These are phyloP conservation scores for Andrographis paniculata DNA, from an alignment of 305 asterid species.

Conservation along the genomic window DNA sequence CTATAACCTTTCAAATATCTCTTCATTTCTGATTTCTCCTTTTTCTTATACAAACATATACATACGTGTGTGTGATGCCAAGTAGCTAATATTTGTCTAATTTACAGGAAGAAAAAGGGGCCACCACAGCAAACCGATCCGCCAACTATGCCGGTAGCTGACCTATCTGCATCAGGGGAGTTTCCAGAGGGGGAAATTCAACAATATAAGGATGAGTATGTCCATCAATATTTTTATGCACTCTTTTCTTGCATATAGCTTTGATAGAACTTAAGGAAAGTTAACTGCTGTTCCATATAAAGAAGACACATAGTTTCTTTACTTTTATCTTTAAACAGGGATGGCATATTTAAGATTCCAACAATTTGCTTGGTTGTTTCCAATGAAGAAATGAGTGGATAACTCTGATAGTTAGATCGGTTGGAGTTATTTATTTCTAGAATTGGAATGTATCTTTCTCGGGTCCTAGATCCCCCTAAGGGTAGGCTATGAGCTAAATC, in stretches of 20 bases:
- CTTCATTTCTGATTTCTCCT: neutral
- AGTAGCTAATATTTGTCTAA: neutral
- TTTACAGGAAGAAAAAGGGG: slow-evolving; percentile 75
- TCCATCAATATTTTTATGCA: slow-evolving; percentile 2
- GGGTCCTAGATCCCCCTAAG: neutral
- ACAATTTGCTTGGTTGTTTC: neutral
- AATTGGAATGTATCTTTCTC: neutral
- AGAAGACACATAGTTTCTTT: neutral
- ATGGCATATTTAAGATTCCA: neutral
- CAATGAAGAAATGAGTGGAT: neutral
- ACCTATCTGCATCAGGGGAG: slow-evolving; percentile 83
- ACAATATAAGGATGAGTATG: slow-evolving; percentile 90
- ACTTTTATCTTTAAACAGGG: neutral
- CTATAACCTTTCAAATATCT: slow-evolving; percentile 4
- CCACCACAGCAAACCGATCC: slow-evolving; percentile 78
- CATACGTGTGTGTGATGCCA: neutral
- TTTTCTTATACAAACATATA: too few relatives aligned
- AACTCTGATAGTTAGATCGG: neutral
- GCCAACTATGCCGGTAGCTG: slow-evolving; percentile 72
- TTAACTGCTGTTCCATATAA: neutral
- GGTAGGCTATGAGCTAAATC: too few relatives aligned
- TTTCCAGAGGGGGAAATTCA: slow-evolving; percentile 99
- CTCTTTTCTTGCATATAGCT: neutral
- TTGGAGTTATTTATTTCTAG: neutral
- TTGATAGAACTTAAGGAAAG: neutral